Base-by-base conservation (phyloP, 257 asterid species). In the Cynanchum wilfordii region DNA sequence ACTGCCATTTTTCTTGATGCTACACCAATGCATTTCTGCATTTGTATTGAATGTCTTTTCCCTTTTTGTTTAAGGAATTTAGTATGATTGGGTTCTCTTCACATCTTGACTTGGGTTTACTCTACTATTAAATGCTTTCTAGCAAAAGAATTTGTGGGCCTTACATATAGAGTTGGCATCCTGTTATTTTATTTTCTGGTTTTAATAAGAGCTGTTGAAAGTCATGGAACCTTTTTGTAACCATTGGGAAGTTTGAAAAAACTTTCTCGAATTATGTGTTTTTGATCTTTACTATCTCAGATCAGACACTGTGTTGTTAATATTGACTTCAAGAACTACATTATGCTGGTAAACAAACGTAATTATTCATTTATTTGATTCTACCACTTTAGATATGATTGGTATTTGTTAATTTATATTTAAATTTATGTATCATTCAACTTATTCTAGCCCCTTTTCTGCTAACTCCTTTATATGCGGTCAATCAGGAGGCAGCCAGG, bases 401-500 rank as follows among this genome's bases (percentile, higher is more conserved):
- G 17, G 0, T 57, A 7, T 29, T 66, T 57, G 58, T 45, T 65
- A 12, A 62, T 64, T 56, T 67, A 20, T 77, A 47, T 4, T 19
- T 17, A 66, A 49, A 17, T 33, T 66, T 30, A 42, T 75, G 24
- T 5, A 7, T 30, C 1, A 56, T 36, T 8, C 16, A 17, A 50
- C 59, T 78, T 70, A 54, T 40, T 30, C n/a, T 59, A 50, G 45
- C 3, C 72, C 49, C 56, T 25, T 44, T 55, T 72, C 49, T 16
- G 3, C 40, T 25, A 22, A 36, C 25, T 69, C 63, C 52, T 64
- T 7, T 4, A 44, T 2, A 9, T 40, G 54, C 38, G n/a, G 54
- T 44, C 16, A 52, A 68, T 63, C 85, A 90, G 96, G 96, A 90
- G 76, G 95, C 95, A 59, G 89, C 88, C 30, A 79, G 79, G 75